Evolutionary conservation across 768 basidiomycete species (phyloP).

Genomic region (Pleurotus tuber-regium): DNA sequence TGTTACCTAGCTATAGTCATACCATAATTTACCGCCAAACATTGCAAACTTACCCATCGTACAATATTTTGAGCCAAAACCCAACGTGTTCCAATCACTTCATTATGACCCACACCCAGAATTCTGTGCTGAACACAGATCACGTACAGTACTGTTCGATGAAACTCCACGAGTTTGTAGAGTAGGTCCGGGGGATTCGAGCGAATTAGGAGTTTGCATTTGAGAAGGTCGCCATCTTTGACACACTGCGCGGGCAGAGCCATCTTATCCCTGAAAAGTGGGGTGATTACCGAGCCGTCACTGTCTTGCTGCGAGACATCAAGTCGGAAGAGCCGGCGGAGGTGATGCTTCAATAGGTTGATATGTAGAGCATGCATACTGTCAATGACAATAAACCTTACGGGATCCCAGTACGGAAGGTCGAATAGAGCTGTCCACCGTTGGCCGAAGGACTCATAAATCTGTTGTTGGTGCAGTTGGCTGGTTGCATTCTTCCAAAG

Average conservation of each 20-base stretch:
- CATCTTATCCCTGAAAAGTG: neutral
- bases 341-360: neutral
- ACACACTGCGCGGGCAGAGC: neutral
- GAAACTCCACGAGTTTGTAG: neutral
- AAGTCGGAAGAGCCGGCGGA: neutral
- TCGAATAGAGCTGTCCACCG: neutral
- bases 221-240: neutral
- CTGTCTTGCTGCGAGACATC: conserved; percentile 11
- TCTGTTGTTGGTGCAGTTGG: neutral
- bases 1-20: too few relatives aligned
- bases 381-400: neutral
- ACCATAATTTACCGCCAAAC: too few relatives aligned
- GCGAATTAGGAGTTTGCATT: neutral
- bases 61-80: neutral
- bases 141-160: neutral
- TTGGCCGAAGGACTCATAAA: neutral
- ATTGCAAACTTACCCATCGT: neutral
- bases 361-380: neutral
- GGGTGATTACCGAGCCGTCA: neutral
- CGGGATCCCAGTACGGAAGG: neutral
- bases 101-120: too few relatives aligned
- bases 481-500: conserved; percentile 20
- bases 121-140: neutral
- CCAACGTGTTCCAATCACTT: neutral
- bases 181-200: neutral